A percentile compares a stretch with the other conserved stretches of the same genome.
Conservation (phyloP, 345 rosid species). For the Aquilaria malaccensis region DNA sequence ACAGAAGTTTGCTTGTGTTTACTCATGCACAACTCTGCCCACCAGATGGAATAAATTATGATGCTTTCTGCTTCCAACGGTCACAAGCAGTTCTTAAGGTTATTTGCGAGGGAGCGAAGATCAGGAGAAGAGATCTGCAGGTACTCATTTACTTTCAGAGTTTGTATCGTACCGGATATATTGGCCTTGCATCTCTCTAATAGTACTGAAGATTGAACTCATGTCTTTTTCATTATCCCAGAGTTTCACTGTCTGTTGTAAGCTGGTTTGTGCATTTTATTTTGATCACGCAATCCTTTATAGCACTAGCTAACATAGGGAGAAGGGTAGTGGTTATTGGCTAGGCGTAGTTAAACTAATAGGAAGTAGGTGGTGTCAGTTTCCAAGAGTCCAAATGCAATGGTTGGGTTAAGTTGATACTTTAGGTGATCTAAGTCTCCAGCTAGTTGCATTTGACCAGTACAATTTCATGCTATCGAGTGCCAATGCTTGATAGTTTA, state of each 20-base stretch:
- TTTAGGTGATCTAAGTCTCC: too few relatives aligned
- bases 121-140: slow-evolving; percentile 51
- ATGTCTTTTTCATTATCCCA: background rate
- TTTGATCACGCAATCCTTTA: too few relatives aligned
- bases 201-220: background rate
- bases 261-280: background rate
- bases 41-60: slow-evolving; percentile 65
- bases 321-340: too few relatives aligned
- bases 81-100: slow-evolving; percentile 66
- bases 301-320: too few relatives aligned
- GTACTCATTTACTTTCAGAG: slow-evolving; percentile 22
- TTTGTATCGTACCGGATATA: background rate
- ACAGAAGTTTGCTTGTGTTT: slow-evolving; percentile 64
- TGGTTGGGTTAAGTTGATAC: too few relatives aligned
- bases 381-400: too few relatives aligned
- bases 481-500: too few relatives aligned
- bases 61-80: slow-evolving; percentile 52
- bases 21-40: slow-evolving; percentile 88
- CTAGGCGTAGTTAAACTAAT: too few relatives aligned
- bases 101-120: slow-evolving; percentile 43
- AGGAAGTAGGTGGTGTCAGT: too few relatives aligned
- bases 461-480: too few relatives aligned
- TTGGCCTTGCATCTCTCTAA: background rate
- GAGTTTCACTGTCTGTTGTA: background rate
- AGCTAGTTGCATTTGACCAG: too few relatives aligned